These are phyloP conservation scores for Zhuliangozyma blackwelliae DNA, from an alignment of 1,139 yeast genomes.

Conservation along the genomic window DNA sequence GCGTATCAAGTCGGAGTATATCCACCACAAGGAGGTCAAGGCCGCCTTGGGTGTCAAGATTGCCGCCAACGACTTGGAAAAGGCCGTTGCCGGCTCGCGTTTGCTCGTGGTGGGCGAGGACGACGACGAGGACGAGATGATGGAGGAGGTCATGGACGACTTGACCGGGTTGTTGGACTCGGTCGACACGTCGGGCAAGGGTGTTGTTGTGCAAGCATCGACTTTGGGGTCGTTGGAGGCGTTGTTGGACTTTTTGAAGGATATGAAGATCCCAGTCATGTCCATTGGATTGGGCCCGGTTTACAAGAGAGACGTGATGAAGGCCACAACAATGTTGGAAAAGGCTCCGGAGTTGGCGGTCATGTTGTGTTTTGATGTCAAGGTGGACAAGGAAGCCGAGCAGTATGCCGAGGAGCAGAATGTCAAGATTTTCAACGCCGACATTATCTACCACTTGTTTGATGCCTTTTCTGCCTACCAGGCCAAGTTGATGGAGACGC, in stretches of 20 bases:
- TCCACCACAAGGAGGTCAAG: conserved; percentile 95
- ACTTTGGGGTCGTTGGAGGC: conserved; percentile 98
- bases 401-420: conserved; percentile 94
- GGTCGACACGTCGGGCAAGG: conserved; percentile 90
- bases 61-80: conserved; percentile 95
- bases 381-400: conserved; percentile 95
- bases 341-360: conserved; percentile 94
- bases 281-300: conserved; percentile 98
- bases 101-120: conserved; percentile 93
- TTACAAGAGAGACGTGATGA: conserved; percentile 95
- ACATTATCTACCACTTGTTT: conserved; percentile 91
- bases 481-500: conserved; percentile 76
- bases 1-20: conserved; percentile 90
- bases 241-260: conserved; percentile 90
- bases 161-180: conserved; percentile 91
- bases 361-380: conserved; percentile 97
- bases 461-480: conserved; percentile 95
- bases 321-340: conserved; percentile 94
- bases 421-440: conserved; percentile 89
- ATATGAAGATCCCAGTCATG: conserved; percentile 98
- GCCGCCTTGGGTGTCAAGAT: conserved; percentile 99
- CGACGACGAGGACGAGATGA: conserved; percentile 94
- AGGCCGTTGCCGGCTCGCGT: conserved; percentile 99
- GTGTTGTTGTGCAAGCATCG: conserved; percentile 98
- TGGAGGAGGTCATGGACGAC: conserved; percentile 99